Evolutionary conservation across 345 rosid species (phyloP).

Genomic region (Gossypium bickii): DNA sequence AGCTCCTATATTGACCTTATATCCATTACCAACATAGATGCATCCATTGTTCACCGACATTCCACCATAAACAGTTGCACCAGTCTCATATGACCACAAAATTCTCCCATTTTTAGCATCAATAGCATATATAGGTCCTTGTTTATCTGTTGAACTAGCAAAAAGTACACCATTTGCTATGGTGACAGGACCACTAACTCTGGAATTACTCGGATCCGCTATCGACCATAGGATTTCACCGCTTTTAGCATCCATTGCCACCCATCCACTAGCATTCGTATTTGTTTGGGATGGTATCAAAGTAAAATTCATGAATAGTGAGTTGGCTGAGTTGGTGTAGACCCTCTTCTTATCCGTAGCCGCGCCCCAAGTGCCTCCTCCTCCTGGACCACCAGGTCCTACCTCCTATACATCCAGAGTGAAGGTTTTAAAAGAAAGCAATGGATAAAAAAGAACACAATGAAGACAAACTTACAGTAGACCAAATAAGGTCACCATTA

Average conservation of each 20-base stretch:
- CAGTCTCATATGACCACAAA: slow-evolving; percentile 27
- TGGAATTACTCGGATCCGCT: slow-evolving; percentile 18
- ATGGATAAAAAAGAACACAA: not conserved
- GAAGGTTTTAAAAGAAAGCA: not conserved
- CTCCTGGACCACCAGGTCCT: slow-evolving; percentile 25
- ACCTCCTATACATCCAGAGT: slow-evolving; percentile 15
- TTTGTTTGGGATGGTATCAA: slow-evolving; percentile 14
- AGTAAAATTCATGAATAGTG: slow-evolving; percentile 21
- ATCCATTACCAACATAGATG: slow-evolving; percentile 24
- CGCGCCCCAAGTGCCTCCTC: slow-evolving; percentile 38
- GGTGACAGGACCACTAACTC: slow-evolving; percentile 22
- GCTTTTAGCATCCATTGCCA: slow-evolving; percentile 26
- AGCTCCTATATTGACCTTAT: slow-evolving; percentile 12
- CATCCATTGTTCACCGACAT: slow-evolving; percentile 27
- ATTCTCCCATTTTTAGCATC: slow-evolving; percentile 22
- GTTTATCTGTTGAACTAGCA: slow-evolving; percentile 21
- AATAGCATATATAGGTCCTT: slow-evolving; percentile 27
- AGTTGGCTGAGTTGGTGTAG: slow-evolving; percentile 32
- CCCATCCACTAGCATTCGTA: slow-evolving; percentile 24
- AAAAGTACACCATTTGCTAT: slow-evolving; percentile 26
- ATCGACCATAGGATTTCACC: slow-evolving; percentile 24
- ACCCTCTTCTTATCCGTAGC: slow-evolving; percentile 28
- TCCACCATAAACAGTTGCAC: slow-evolving; percentile 24
- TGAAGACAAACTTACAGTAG: slow-evolving; percentile 25
- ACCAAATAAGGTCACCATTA: slow-evolving; percentile 36